Base-by-base conservation (phyloP, 2,329 filamentous ascomycete genomes). In the Calonectria pseudoturangicola region DNA sequence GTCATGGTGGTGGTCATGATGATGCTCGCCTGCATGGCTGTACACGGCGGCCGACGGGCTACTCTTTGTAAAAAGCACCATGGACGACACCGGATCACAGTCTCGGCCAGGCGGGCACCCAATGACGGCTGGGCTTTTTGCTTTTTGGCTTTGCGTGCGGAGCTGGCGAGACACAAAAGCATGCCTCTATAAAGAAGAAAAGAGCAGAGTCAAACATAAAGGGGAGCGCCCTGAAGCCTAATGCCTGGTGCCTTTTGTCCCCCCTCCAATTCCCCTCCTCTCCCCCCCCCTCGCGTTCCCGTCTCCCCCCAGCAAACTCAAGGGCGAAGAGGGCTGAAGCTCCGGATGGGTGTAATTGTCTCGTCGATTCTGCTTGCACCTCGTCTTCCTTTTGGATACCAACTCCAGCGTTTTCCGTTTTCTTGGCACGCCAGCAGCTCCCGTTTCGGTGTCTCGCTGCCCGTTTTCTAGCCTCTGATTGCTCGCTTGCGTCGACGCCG, bases 121-220 rank as follows among this genome's bases (percentile, higher is more conserved):
- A 60, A 60, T 60, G 25, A 33, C 33, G 54, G 33, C n/a, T 60
- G 21, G 45, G 15, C 6, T 27, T 45, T 47, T 51, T 66, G 21
- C 21, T 58, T 56, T 67, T 67, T 43, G 15, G 39, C n/a, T 41
- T 56, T 13, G 25, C 13, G 18, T 28, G 16, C 48, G 33, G 18
- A 33, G 50, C 48, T 36, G 48, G 25, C 39, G 36, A 50, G 33
- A 63, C 58, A 45, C 27, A 63, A 63, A 47, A 30, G 39, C 58
- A 28, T 45, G 25, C 58, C 58, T 27, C 6, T 63, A 47, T 63
- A 63, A 47, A 47, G 27, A 63, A 43, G 58, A 30, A 63, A 63
- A n/a, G 25, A 45, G 30, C 39, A 58, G 33, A 60, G 54, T 41
- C 54, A 60, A 60, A 60, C 54, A 60, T 60, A 60, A 60, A 60